A percentile compares a stretch with the other conserved stretches of the same genome.
These are phyloP conservation scores for Mycena crocata DNA, from an alignment of 768 basidiomycete species.

Conservation along the genomic window DNA sequence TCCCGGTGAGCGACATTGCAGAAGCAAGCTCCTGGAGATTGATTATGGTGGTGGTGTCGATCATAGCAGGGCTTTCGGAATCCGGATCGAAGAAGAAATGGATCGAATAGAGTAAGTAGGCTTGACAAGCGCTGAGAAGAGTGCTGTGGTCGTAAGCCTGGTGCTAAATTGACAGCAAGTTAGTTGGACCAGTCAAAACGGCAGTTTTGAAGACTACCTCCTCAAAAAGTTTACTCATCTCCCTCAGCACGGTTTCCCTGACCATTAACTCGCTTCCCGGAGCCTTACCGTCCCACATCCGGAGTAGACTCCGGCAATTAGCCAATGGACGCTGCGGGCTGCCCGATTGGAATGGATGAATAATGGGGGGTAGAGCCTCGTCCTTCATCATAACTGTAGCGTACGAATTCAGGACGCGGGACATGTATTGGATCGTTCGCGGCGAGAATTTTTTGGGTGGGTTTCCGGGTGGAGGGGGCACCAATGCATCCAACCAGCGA, in stretches of 20 bases:
- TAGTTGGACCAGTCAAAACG: not conserved
- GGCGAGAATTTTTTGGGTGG: constrained; percentile 6
- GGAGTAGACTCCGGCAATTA: constrained; percentile 29
- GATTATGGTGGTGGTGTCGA: constrained; percentile 24
- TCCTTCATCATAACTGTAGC: constrained; percentile 14
- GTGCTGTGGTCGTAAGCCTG: constrained; percentile 18
- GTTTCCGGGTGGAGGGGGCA: constrained; percentile 11
- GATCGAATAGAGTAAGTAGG: constrained; percentile 26
- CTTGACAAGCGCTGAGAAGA: constrained; percentile 27
- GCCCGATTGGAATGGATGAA: constrained; percentile 16
- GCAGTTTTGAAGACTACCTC: constrained; percentile 4
- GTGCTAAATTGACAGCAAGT: constrained; percentile 7
- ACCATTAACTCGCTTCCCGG: constrained; percentile 24
- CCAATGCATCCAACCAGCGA: constrained; percentile 26
- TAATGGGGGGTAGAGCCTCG: constrained; percentile 18
- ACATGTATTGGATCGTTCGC: constrained; percentile 2
- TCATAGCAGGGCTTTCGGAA: not conserved
- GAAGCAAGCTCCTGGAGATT: constrained; percentile 27
- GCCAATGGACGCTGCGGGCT: constrained; percentile 7
- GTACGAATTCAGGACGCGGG: constrained; percentile 28
- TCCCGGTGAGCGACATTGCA: constrained; percentile 15
- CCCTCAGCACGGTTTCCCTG: constrained; percentile 13
- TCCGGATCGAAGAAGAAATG: constrained; percentile 23
- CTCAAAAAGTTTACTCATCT: constrained; percentile 17
- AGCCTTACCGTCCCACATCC: constrained; percentile 27